phyloP scores from a whole-genome alignment of 257 asterid species.

The Solanum ossicruentum region DNA sequence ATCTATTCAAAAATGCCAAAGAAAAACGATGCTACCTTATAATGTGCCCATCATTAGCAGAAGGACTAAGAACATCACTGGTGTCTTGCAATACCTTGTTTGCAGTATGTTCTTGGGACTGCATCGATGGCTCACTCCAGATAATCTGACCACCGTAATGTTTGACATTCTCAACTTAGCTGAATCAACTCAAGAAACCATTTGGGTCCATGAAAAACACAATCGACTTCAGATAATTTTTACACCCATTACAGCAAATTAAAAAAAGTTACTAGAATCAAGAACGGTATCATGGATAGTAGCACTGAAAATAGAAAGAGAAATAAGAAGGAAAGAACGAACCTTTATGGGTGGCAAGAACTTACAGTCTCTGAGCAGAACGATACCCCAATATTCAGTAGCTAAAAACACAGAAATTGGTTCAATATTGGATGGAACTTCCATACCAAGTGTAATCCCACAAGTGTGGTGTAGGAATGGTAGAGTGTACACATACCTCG shows the following conservation, averaged over 20 bases:
- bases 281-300: not conserved
- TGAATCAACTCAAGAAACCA: not conserved
- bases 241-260: not conserved
- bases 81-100: constrained; percentile 58
- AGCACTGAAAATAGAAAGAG: not conserved
- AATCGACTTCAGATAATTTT: not conserved
- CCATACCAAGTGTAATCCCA: not conserved
- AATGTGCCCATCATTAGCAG: constrained; percentile 63
- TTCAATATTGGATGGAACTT: not conserved
- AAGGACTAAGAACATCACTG: constrained; percentile 69
- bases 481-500: not conserved
- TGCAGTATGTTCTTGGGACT: constrained; percentile 76
- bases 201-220: not conserved
- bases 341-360: not conserved
- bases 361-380: not conserved
- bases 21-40: constrained; percentile 40
- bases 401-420: not conserved
- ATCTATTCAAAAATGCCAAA: not conserved
- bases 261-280: not conserved
- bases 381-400: not conserved
- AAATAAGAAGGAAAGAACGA: not conserved
- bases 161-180: constrained; percentile 79
- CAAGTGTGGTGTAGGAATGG: not conserved
- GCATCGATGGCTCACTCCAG: constrained; percentile 55
- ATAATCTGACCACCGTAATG: constrained; percentile 77